phyloP scores from a whole-genome alignment of 306 rosid species.

The Pueraria montana region DNA sequence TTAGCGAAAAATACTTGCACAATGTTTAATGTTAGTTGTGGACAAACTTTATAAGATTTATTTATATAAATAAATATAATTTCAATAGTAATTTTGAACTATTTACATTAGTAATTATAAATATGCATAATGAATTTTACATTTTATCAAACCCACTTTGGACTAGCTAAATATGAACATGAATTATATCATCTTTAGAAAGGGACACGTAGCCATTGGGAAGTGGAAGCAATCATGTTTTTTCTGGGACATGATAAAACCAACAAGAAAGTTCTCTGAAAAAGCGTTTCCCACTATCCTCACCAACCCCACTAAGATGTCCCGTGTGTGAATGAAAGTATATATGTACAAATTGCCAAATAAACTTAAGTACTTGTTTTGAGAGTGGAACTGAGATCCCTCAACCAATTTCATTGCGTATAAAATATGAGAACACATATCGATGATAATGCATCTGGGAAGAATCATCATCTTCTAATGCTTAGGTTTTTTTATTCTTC shows the following conservation, averaged over 20 bases:
- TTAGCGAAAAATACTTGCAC: background rate
- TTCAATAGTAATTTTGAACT: no score
- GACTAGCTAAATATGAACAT: background rate
- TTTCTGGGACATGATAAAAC: background rate
- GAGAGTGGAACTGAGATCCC: background rate
- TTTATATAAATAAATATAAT: background rate
- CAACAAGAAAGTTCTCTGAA: conserved; percentile 37
- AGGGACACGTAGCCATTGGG: background rate
- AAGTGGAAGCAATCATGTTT: conserved; percentile 48
- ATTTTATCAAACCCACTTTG: no score
- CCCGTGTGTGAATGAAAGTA: background rate
- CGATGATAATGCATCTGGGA: conserved; percentile 38
- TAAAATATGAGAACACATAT: conserved; percentile 50
- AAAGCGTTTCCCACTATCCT: conserved; percentile 63
- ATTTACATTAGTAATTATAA: no score
- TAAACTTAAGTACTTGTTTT: conserved; percentile 21
- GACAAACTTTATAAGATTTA: background rate
- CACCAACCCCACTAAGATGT: conserved; percentile 57
- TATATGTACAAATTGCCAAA: background rate
- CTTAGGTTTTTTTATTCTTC: conserved; percentile 72
- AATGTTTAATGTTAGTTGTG: background rate
- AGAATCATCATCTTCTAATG: conserved; percentile 37
- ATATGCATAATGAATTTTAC: background rate
- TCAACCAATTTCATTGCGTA: background rate
- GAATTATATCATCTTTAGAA: background rate